Base-by-base conservation (phyloP, 164 flowering plant species). In the Magnolia sinica region DNA sequence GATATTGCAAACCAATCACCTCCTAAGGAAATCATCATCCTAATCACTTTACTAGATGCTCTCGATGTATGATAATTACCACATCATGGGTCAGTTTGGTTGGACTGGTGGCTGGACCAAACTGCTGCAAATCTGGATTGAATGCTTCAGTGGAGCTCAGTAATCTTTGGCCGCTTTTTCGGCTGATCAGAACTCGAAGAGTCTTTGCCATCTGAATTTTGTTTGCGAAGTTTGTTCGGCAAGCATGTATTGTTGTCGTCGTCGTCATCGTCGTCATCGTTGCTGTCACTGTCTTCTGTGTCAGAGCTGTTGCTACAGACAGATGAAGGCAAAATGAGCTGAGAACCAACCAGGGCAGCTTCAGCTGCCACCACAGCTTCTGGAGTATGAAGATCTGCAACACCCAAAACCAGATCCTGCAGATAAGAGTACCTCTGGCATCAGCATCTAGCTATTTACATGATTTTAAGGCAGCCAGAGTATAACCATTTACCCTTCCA, bases 361-460 rank as follows among this genome's bases (percentile, higher is more conserved):
- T 95, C 94, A 23, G 97, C 96, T 24, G 97, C 97, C 13, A 89
- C 91, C 67, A 95, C 85, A 11, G 98, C 98, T 75, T 91, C 95
- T 3, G 92, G 93, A 10, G 98, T 92, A 70, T 92, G 87, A 70
- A 95, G 92, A 83, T 95, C 97, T 72, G 97, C 91, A 64, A 95
- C 81, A 51, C 98, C 97, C 59, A 92, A 84, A 91, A 91, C 86
- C 84, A 95, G 82, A 80, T 95, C 96, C 98, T 94, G 82, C 65
- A 70, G 64, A 73, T 59, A 24, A 27, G 70, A 58, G 58, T 8
- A 18, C 24, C 22, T 22, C 64, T 16, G 4, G 7, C 14, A 52
- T 68, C 64, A 51, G 50, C 19, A 37, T 37, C 45, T 37, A 3
- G 45, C 45, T 37, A 37, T 37, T 37, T 37, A 37, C 45, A 37